phyloP scores from a whole-genome alignment of 192 early-diverging fungal genomes.

The Gamsiella multidivaricata region DNA sequence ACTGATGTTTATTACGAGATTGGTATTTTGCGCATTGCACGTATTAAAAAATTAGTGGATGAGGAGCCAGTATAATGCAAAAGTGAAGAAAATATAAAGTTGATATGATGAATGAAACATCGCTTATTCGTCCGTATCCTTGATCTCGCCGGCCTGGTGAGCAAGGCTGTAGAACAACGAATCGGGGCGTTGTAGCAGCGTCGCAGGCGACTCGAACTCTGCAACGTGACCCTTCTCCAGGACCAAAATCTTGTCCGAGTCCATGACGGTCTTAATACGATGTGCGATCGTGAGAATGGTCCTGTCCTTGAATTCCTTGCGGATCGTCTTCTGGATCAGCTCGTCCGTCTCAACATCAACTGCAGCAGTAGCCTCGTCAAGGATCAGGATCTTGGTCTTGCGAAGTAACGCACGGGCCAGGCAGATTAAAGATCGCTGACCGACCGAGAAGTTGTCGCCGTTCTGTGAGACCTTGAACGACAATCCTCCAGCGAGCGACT shows the following conservation, averaged over 20 bases:
- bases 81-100: too few relatives aligned
- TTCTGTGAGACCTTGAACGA: constrained; percentile 78
- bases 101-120: not conserved
- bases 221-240: constrained; percentile 57
- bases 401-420: constrained; percentile 81
- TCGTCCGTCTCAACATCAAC: constrained; percentile 90
- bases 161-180: constrained; percentile 48
- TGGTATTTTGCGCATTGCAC: too few relatives aligned
- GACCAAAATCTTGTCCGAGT: constrained; percentile 86
- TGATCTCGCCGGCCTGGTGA: constrained; percentile 45
- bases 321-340: constrained; percentile 88
- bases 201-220: constrained; percentile 64
- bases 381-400: constrained; percentile 61
- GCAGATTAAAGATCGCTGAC: constrained; percentile 79
- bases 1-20: too few relatives aligned
- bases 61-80: too few relatives aligned
- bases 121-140: constrained; percentile 15
- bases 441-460: constrained; percentile 89
- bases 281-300: constrained; percentile 95
- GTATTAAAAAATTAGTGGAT: too few relatives aligned
- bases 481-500: constrained; percentile 71
- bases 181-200: constrained; percentile 25
- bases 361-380: constrained; percentile 66
- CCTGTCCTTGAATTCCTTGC: constrained; percentile 76
- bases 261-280: constrained; percentile 85